A percentile compares a stretch with the other conserved stretches of the same genome.
Conservation (phyloP, 148 eudicot species). For the Rhododendron vialii region DNA sequence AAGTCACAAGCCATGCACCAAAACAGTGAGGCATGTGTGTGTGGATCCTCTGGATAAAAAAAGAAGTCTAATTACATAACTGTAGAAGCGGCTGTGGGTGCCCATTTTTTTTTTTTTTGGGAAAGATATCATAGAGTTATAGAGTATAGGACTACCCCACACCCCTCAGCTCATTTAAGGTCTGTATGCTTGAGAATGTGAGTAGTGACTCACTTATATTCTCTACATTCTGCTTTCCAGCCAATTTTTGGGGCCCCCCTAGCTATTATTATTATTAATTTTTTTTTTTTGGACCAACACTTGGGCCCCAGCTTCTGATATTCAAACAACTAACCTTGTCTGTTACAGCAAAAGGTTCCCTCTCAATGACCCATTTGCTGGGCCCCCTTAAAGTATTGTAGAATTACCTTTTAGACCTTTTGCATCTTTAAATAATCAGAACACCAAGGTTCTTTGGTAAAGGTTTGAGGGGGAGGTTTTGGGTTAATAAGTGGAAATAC, state of each 20-base stretch:
- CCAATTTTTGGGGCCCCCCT: background rate
- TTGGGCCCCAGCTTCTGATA: background rate
- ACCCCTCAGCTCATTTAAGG: background rate
- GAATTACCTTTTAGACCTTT: background rate
- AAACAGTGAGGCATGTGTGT: background rate
- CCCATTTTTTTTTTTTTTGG: background rate
- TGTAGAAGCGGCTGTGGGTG: background rate
- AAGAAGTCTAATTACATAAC: background rate
- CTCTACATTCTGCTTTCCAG: constrained; percentile 12
- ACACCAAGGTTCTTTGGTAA: background rate
- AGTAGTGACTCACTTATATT: background rate
- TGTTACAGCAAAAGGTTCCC: background rate
- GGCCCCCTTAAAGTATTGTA: background rate
- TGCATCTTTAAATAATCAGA: background rate
- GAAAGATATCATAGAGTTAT: background rate
- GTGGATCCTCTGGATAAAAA: background rate
- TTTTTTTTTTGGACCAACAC: background rate
- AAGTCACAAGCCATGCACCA: background rate
- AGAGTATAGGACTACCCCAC: background rate
- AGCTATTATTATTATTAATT: background rate
- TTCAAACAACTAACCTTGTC: background rate
- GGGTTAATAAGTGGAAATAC: no score
- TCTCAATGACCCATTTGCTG: background rate
- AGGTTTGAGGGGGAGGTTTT: no score
- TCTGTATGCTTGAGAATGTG: background rate